phyloP scores from a whole-genome alignment of 176 grass and related monocot genomes.

The Oryza punctata region DNA sequence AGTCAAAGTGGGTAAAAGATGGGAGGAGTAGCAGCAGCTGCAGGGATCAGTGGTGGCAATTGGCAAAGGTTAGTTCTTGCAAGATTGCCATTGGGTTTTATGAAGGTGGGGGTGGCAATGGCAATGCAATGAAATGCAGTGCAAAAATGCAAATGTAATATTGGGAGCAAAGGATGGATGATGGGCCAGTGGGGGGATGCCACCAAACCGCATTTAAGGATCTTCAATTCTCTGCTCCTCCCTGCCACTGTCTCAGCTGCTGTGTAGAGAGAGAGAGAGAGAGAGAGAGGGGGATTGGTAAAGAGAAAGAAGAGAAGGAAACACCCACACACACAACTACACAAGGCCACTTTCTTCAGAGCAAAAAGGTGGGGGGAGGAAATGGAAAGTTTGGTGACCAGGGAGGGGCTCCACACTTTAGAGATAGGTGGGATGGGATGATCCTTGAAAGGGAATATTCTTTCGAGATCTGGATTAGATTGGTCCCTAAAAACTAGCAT shows the following conservation, averaged over 20 bases:
- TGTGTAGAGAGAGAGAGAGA: not conserved
- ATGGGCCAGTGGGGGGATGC: conserved; percentile 36
- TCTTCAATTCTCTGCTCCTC: conserved; percentile 62
- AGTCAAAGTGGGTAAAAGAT: conserved; percentile 55
- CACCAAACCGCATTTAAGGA: conserved; percentile 79
- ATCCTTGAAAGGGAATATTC: too few relatives aligned
- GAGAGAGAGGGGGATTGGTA: too few relatives aligned
- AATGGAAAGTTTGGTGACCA: conserved; percentile 53
- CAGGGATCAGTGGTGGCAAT: too few relatives aligned
- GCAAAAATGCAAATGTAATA: not conserved
- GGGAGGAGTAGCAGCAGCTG: not conserved
- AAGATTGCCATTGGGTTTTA: conserved; percentile 29
- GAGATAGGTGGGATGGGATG: too few relatives aligned
- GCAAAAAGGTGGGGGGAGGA: conserved; percentile 22
- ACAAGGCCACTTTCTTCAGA: conserved; percentile 41
- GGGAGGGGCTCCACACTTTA: conserved; percentile 27
- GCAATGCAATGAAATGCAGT: not conserved
- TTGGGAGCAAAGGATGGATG: not conserved
- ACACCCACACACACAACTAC: conserved; percentile 18
- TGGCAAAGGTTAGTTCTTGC: not conserved
- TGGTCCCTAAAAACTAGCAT: too few relatives aligned
- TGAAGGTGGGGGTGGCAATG: conserved; percentile 32
- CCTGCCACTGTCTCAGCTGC: conserved; percentile 39
- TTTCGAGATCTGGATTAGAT: too few relatives aligned
- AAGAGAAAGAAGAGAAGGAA: conserved; percentile 15